Base-by-base conservation (phyloP, 148 eudicot species). In the Limonium bicolor region DNA sequence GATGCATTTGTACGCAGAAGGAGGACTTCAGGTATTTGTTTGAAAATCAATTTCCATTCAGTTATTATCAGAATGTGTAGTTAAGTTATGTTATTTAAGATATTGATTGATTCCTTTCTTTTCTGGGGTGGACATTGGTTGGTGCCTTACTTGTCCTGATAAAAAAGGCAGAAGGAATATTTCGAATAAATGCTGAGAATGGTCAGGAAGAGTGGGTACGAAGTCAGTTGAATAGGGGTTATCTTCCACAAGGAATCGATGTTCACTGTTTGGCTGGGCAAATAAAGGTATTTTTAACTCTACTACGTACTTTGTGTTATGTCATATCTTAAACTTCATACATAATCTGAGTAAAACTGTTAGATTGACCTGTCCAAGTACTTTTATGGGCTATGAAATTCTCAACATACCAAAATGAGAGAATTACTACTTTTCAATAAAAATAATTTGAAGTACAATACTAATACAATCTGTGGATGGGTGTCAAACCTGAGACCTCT, bases 201-300 rank as follows among this genome's bases (percentile, higher is more conserved):
- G 64, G 84, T 48, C 74, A 72, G 40, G 87, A 78, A 64, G 77
- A 75, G 60, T 14, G 42, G 24, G 78, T 82, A 20, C 66, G 96
- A 7, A 64, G 54, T 57, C 96, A 78, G 54, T 65, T 86, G 47
- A 86, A 82, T 50, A 78, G 48, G 67, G 96, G 96, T 26, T 27
- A 72, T 36, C 64, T 82, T 28, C 87, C 94, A 29, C 61, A 19
- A 32, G 77, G 67, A 46, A 82, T 82, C 18, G 85, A 86, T 47
- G 75, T 86, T 56, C 96, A 86, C 61, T 86, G 94, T 68, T 61
- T 81, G 64, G 86, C 96, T 8, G 96, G 93, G 45, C 65, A 77
- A 42, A 78, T 86, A 36, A 79, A 84, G 94, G 88, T 83, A 71
- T 14, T 2, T 19, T 20, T 14, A 42, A 36, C n/a, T n/a, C n/a